Base-by-base conservation (phyloP, 140 eudicot genomes). In the Oenanthe javanica region DNA sequence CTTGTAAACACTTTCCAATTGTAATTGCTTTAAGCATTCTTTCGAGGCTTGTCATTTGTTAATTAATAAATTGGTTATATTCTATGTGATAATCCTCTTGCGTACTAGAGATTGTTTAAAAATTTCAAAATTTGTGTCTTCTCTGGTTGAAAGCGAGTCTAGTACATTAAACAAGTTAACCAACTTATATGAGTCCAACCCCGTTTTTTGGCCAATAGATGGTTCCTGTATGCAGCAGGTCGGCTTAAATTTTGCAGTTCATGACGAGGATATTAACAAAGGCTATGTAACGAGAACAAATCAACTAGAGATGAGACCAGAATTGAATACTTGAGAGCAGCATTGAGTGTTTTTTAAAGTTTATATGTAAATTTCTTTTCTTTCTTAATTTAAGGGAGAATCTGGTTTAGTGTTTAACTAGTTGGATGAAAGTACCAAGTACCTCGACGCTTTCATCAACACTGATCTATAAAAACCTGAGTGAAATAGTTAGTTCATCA, bases 1-100 rank as follows among this genome's bases (percentile, higher is more conserved):
- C 63, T 36, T 81, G 77, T 78, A 81, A 85, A 81, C 89, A 74
- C 79, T 72, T 83, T 81, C 40, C 81, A 1, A 63, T 70, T 83
- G 38, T 79, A 47, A 82, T 76, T 79, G 80, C 63, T 7, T 79
- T n/a, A n/a, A 78, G 31, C 70, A 77, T 76, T 54, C 55, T 27
- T 45, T 80, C 23, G 61, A 72, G 70, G 86, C 73, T 64, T 82
- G 84, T 80, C 31, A 46, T 6, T 16, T 19, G 21, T 19, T 42
- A 2, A n/a, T 45, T 72, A 72, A 43, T 72, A 43, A 43, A 18
- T 7, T 4, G 31, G 18, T 72, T 45, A 11, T 72, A 72, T 69
- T 69, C 36, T 14, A 46, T 36, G n/a, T 14, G 21, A 31, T 16
- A 63, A n/a, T 23, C 40, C 70, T 3, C 70, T 61, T 61, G 70